These are phyloP conservation scores for Gossypium ekmanianum DNA, from an alignment of 345 rosid species.

Conservation along the genomic window DNA sequence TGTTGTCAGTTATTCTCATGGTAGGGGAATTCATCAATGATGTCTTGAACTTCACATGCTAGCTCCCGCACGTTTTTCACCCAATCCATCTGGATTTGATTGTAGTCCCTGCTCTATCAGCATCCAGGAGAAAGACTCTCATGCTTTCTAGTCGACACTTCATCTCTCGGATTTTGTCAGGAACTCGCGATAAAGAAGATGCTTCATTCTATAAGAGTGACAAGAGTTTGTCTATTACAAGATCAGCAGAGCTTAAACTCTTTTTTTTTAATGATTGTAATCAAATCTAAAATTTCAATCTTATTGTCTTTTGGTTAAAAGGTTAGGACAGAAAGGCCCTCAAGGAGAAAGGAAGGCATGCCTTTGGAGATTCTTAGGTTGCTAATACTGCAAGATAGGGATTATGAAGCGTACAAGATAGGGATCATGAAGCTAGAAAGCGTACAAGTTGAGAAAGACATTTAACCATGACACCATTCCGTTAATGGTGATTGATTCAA, in stretches of 20 bases:
- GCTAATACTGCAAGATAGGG: neutral
- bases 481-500: neutral
- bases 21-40: neutral
- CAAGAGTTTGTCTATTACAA: neutral
- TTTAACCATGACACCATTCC: neutral
- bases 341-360: too few relatives aligned
- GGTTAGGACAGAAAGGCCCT: too few relatives aligned
- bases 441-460: neutral
- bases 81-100: neutral
- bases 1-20: neutral
- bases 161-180: neutral
- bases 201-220: neutral
- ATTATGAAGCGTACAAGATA: neutral
- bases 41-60: neutral
- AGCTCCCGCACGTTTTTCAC: neutral
- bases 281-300: too few relatives aligned
- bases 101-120: neutral
- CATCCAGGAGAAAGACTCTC: neutral
- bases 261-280: neutral
- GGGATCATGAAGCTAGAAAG: neutral
- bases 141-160: neutral
- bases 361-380: neutral
- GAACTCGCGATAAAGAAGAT: neutral
- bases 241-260: neutral
- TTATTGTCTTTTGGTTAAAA: too few relatives aligned